Evolutionary conservation across 148 eudicot genomes (phyloP).

Genomic region (Nepenthes gracilis): DNA sequence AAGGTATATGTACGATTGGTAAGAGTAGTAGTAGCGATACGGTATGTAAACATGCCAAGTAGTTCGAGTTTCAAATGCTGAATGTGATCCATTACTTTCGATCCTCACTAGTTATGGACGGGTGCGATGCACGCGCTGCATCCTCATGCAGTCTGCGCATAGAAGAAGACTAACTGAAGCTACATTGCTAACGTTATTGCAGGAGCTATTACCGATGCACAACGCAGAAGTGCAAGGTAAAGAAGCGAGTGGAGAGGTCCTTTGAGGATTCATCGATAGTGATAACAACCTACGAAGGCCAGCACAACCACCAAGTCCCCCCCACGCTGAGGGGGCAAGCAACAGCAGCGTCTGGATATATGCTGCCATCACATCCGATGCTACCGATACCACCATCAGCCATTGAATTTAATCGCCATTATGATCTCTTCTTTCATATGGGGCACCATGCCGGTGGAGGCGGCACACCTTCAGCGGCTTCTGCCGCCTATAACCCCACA

Average conservation of each 20-base stretch:
- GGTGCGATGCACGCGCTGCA: too few species aligned
- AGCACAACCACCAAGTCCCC: slow-evolving; percentile 56
- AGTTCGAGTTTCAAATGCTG: too few species aligned
- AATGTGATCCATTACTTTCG: too few species aligned
- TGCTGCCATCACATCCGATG: slow-evolving; percentile 26
- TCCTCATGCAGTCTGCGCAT: not conserved
- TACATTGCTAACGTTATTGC: not conserved
- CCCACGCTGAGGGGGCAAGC: slow-evolving; percentile 65
- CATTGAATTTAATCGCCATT: slow-evolving; percentile 16
- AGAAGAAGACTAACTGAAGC: not conserved
- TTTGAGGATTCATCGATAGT: slow-evolving; percentile 42
- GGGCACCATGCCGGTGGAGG: not conserved
- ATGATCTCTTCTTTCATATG: slow-evolving; percentile 23
- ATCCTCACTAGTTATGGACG: too few species aligned
- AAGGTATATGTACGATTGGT: too few species aligned
- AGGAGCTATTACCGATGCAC: slow-evolving; percentile 61
- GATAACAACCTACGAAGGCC: slow-evolving; percentile 50
- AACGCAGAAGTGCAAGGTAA: slow-evolving; percentile 43
- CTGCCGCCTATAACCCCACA: not conserved
- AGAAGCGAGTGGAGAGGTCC: slow-evolving; percentile 54
- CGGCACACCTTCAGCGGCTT: not conserved
- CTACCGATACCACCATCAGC: not conserved
- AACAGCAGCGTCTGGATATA: slow-evolving; percentile 26
- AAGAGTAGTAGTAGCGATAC: too few species aligned
- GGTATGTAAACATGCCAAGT: too few species aligned